Conservation (phyloP, 1,284 basidiomycete species). For the Rhodofomes roseus region DNA sequence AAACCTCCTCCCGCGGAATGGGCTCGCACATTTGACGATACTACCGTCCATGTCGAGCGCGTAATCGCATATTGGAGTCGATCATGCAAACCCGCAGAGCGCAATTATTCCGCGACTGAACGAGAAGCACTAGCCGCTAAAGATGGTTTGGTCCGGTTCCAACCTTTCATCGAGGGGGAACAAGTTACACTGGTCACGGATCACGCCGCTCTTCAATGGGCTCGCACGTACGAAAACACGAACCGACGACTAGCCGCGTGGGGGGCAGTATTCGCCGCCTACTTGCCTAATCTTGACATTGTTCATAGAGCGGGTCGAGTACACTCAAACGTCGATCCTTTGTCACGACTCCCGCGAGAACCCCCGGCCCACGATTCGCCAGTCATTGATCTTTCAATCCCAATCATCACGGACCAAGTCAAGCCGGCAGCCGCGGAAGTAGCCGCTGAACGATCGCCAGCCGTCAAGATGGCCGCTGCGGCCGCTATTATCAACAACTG, state of each 20-base stretch:
- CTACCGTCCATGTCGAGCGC: slow-evolving; percentile 25
- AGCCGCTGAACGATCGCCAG: too few species aligned
- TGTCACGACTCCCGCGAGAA: too few species aligned
- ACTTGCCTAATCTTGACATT: too few species aligned
- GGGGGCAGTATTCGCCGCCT: slow-evolving; percentile 28
- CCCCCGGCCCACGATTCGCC: background rate
- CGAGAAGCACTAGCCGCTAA: too few species aligned
- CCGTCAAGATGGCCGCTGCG: too few species aligned
- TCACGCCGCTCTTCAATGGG: slow-evolving; percentile 31
- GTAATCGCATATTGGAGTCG: slow-evolving; percentile 31
- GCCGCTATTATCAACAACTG: too few species aligned
- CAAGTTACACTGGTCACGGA: slow-evolving; percentile 25
- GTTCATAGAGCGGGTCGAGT: too few species aligned
- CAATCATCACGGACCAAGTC: background rate
- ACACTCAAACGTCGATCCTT: too few species aligned
- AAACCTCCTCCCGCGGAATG: slow-evolving; percentile 13
- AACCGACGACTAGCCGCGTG: slow-evolving; percentile 25
- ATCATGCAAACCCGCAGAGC: slow-evolving; percentile 21
- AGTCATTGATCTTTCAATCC: background rate
- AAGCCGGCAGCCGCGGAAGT: too few species aligned
- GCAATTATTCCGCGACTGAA: too few species aligned
- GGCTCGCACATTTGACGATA: slow-evolving; percentile 23
- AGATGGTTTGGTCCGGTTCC: too few species aligned
- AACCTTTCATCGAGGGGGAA: slow-evolving; percentile 28
- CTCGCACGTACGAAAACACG: slow-evolving; percentile 26